Evolutionary conservation across 495 filamentous ascomycete species (phyloP), one percentile per base, ranked within the genome.

Genomic region (Hypomontagnella submonticulosa): DNA sequence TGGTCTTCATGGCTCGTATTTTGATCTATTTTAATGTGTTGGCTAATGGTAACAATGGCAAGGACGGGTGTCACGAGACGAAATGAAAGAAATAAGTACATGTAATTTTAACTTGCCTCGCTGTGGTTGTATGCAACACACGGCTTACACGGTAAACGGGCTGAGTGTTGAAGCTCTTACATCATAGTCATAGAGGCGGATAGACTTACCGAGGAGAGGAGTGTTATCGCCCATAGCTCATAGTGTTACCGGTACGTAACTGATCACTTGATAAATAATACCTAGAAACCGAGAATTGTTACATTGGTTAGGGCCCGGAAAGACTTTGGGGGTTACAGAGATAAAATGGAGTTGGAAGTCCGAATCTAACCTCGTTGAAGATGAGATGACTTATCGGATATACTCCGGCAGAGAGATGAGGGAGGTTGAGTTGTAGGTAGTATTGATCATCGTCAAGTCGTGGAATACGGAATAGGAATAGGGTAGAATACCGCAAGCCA

Each of bases 1-100:
- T 74, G 11, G 74, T 89, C 7, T 82, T 90, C 32, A 71, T 82
- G 0, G 69, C 75, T 4, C 79, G 79, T 68, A 84, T 89, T 61
- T 86, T 90, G 57, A 81, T 84, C 42, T 85, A 86, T 65, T 59
- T 3, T 15, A 41, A 27, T 1, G 20, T 57, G 46, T 64, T 65
- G 47, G 61, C 34, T 41, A 53, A 18, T 62, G 41, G 27, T n/a
- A 46, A 11, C 8, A 12, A 18, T 2, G n/a, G n/a, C n/a, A n/a
- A n/a, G n/a, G n/a, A n/a, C n/a, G n/a, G n/a, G 37, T 40, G 23
- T 50, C 7, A 43, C 10, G 13, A 38, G 6, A n/a, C n/a, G 36
- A 46, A n/a, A 8, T 47, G 23, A 27, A 27, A n/a, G n/a, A n/a
- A 27, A 27, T 27, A 27, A 27, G 23, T 27, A 27, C 6, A 27